Evolutionary conservation across 495 filamentous ascomycete genomes (phyloP), one percentile per base, ranked within the genome.

Genomic region (Acidomyces sp.): DNA sequence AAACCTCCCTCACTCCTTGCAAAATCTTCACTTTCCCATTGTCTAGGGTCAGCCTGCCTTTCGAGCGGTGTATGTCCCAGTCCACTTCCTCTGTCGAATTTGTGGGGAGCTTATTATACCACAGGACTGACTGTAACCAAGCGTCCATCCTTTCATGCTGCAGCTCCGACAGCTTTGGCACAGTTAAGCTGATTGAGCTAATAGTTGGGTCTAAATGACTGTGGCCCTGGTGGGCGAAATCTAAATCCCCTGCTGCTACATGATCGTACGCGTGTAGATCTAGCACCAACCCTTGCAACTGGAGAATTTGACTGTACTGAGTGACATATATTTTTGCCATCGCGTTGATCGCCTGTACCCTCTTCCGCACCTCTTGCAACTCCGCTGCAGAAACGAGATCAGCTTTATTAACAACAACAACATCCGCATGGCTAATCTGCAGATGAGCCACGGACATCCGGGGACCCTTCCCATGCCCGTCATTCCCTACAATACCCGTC

Each of bases 371-470:
- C 1, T 44, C 56, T 9, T 71, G 62, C 10, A 97, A 63, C 46
- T 93, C 77, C 9, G 71, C 59, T 0, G 64, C 52, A 11, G 70
- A 71, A n/a, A 96, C 85, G 0, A 93, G 63, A 55, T 97, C 90
- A n/a, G 73, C 67, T 58, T 97, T 97, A 61, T 96, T 97, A 31
- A 97, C 70, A 28, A 97, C 72, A 15, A 97, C 71, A 12, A 94
- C 83, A 62, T 97, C 90, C n/a, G 90, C 92, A 55, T 95, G 87
- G 2, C 84, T 92, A 28, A 96, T 93, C 52, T 97, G 90, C 45
- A 95, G 71, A 60, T 96, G 88, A 17, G 92, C 92, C 30, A 82
- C 93, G 0, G 87, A 92, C 51, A 92, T 63, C 20, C 80, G 62
- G 9, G 79, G 74, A 0, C 80, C 80, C 3, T 25, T 48, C 58